Base-by-base conservation (phyloP, 495 filamentous ascomycete species). In the Daldinia loculata region DNA sequence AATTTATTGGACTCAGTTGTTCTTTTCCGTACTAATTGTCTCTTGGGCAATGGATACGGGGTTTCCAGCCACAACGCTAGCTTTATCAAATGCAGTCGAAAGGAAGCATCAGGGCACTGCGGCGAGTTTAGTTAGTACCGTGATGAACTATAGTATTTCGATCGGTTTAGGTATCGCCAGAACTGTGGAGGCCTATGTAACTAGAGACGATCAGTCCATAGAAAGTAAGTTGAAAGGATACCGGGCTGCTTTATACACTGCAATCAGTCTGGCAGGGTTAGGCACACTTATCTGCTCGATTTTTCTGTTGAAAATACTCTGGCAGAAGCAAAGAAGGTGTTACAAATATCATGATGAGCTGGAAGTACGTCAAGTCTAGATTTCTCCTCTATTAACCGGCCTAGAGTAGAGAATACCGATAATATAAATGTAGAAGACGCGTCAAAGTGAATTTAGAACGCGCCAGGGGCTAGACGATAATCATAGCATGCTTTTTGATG, bases 141-240 rank as follows among this genome's bases (percentile, higher is more conserved):
- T 88, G 6, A 85, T 91, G 53, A 91, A 92, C 63, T 92, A 92
- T 66, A 84, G 80, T 50, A 90, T 92, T 61, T 86, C 84, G 0
- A 71, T 91, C n/a, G 89, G 89, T 0, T 74, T 93, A 7, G 90
- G 90, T 0, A 80, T 92, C 56, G 89, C 89, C 0, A 89, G 88
- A 0, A 91, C 87, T 0, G 82, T 91, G 5, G 86, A 92, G 72
- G 74, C 72, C 6, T 78, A 87, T 15, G 82, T 89, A 14, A 85
- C 83, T 60, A 65, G 76, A 61, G 80, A 78, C 0, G 84, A 83
- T 1, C 66, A 52, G n/a, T 76, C 86, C 60, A 68, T 76, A 6
- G 62, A 60, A 15, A 67, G 69, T 39, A 72, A 65, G 64, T 48
- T 75, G 27, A 38, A 52, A 32, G 88, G 89, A 2, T 91, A 87